These are phyloP conservation scores for Ocimum tenuiflorum DNA, from an alignment of 257 asterid genomes.

Conservation along the genomic window DNA sequence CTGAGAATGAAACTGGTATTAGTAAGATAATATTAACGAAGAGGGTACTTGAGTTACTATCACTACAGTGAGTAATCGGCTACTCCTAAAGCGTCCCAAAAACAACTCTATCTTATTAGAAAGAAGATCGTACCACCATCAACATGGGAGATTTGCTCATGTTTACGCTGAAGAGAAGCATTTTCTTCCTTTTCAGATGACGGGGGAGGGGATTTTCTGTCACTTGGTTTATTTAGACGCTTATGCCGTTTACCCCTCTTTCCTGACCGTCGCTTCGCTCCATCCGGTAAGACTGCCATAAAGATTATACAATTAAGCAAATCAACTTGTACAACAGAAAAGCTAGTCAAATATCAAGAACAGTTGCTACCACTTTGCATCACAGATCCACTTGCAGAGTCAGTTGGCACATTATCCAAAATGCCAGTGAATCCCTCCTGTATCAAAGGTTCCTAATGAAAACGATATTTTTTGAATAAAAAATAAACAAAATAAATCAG, in stretches of 20 bases:
- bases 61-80: too few species aligned
- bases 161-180: slow-evolving; percentile 36
- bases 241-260: slow-evolving; percentile 64
- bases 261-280: slow-evolving; percentile 49
- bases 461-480: background rate
- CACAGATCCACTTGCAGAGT: slow-evolving; percentile 28
- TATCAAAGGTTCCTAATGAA: slow-evolving; percentile 34
- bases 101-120: background rate
- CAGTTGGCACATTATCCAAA: slow-evolving; percentile 29
- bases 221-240: slow-evolving; percentile 35
- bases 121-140: slow-evolving; percentile 35
- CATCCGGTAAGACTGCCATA: slow-evolving; percentile 41
- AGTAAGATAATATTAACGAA: background rate
- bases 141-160: slow-evolving; percentile 34
- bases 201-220: slow-evolving; percentile 38
- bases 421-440: slow-evolving; percentile 33
- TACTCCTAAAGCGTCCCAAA: background rate
- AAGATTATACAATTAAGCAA: slow-evolving; percentile 11
- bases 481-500: background rate
- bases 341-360: background rate
- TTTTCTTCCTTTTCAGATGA: slow-evolving; percentile 42
- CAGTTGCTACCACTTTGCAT: slow-evolving; percentile 35
- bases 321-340: background rate
- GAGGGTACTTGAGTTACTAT: background rate
- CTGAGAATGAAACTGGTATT: background rate